A percentile compares a stretch with the other conserved stretches of the same genome.
phyloP scores from a whole-genome alignment of 768 basidiomycete genomes.

The Cystofilobasidium bisporidii region DNA sequence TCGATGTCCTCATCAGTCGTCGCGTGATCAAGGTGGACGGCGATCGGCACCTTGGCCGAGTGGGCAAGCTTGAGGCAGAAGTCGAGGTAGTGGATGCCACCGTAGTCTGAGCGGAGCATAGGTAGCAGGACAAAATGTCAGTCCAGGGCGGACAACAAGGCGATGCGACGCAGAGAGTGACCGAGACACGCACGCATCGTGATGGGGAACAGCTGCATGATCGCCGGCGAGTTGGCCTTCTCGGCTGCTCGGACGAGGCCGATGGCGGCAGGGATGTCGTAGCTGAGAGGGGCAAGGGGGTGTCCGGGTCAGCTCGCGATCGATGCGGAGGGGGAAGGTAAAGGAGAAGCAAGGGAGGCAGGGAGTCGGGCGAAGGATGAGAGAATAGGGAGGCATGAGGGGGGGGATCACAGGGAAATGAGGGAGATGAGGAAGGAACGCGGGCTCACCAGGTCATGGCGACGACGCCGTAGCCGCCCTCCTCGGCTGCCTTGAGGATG shows the following conservation, averaged over 20 bases:
- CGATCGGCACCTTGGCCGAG: constrained; percentile 39
- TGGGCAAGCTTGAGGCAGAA: constrained; percentile 33
- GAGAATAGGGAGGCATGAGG: no score
- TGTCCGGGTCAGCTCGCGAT: neutral
- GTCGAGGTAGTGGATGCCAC: neutral
- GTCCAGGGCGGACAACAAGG: neutral
- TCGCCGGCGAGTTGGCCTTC: constrained; percentile 37
- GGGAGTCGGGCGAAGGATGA: no score
- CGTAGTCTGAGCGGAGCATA: neutral
- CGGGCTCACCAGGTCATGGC: constrained; percentile 29
- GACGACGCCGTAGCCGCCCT: constrained; percentile 37
- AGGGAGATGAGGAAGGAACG: neutral
- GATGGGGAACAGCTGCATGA: constrained; percentile 39
- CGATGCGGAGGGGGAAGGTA: neutral
- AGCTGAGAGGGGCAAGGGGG: constrained; percentile 24
- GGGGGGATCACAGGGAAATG: no score
- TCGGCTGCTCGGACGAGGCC: constrained; percentile 40
- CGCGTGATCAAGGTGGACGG: constrained; percentile 41
- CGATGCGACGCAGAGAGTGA: neutral
- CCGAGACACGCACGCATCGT: constrained; percentile 30
- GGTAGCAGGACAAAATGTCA: neutral
- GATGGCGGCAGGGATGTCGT: constrained; percentile 36
- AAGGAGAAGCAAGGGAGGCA: no score
- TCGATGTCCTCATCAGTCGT: constrained; percentile 40
- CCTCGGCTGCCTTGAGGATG: constrained; percentile 38